Conservation (phyloP, 805 yeast species). For the Ogataea dorogensis region DNA sequence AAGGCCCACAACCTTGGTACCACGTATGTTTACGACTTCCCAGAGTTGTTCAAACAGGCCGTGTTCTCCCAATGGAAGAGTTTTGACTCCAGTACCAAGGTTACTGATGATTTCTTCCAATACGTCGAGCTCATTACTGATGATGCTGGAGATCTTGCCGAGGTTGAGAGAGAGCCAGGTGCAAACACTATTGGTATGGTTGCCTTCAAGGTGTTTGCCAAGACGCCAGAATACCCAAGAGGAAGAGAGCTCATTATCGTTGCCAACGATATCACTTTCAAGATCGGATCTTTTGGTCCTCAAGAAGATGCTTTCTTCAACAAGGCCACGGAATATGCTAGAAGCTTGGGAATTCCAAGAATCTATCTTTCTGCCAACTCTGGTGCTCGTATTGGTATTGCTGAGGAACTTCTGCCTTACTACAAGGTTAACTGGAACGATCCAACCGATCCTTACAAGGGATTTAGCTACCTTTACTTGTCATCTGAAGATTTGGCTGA, state of each 20-base stretch:
- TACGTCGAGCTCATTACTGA: conserved; percentile 81
- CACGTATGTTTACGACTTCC: conserved; percentile 97
- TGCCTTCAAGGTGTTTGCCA: conserved; percentile 85
- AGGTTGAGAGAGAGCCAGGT: conserved; percentile 94
- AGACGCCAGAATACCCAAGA: conserved; percentile 95
- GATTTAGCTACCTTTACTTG: conserved; percentile 86
- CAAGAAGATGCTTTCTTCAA: conserved; percentile 90
- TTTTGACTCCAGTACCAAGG: conserved; percentile 48
- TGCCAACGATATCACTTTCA: conserved; percentile 96
- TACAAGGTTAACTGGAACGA: conserved; percentile 94
- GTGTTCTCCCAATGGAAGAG: conserved; percentile 81
- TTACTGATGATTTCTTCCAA: conserved; percentile 76
- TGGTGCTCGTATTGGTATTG: conserved; percentile 98
- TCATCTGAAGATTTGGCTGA: conserved; percentile 60
- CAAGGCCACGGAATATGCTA: conserved; percentile 88
- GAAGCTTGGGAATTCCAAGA: conserved; percentile 91
- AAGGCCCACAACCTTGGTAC: conserved; percentile 98
- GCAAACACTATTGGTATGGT: conserved; percentile 97
- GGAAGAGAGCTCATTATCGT: conserved; percentile 92
- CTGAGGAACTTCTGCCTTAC: conserved; percentile 89
- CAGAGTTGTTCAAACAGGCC: conserved; percentile 96
- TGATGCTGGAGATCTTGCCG: conserved; percentile 78
- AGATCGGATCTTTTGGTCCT: conserved; percentile 99
- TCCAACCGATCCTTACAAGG: conserved; percentile 69
- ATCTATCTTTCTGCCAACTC: conserved; percentile 96